Evolutionary conservation across 139 green algal genomes (phyloP), one percentile per base, ranked within the genome.

Genomic region (Dunaliella primolecta): DNA sequence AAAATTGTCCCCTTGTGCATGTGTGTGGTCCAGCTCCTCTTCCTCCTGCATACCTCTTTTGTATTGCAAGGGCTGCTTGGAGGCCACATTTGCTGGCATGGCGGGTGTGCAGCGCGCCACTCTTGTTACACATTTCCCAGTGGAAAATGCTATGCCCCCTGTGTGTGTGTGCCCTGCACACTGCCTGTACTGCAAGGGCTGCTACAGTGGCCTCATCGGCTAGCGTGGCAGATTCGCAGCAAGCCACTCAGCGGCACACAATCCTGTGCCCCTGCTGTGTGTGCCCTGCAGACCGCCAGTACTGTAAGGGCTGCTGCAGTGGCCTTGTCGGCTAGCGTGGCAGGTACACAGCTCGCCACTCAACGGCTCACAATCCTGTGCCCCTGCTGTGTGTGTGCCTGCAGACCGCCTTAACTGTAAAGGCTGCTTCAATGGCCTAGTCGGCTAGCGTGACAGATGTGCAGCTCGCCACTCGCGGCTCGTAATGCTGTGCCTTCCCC

Each of bases 171-270:
- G 27, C 3, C 33, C 2, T 30, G 71, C 71, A 86, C 74, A 76
- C 32, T 77, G 84, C 84, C 78, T 75, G 33, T 83, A 81, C 81
- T 83, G 85, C 82, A 78, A 80, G 46, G 84, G 88, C 25, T 98
- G 96, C 91, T 88, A n/a, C 99, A 84, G 90, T 94, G 29, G 88
- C 84, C 70, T 88, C 91, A 36, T 98, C 95, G 85, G 88, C 85
- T n/a, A 86, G 81, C 35, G 75, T 85, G 27, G 76, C 75, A 0
- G 88, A 89, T 25, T 31, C 82, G 30, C 20, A 76, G 64, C 78
- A 92, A 92, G 87, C 87, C 90, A n/a, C n/a, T n/a, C n/a, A n/a
- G n/a, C n/a, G n/a, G n/a, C n/a, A n/a, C n/a, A n/a, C n/a, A n/a
- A n/a, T n/a, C n/a, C n/a, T n/a, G 31, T 95, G 92, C 89, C 89